Conservation (phyloP, 306 rosid genomes). For the Arachis hypogaea region DNA sequence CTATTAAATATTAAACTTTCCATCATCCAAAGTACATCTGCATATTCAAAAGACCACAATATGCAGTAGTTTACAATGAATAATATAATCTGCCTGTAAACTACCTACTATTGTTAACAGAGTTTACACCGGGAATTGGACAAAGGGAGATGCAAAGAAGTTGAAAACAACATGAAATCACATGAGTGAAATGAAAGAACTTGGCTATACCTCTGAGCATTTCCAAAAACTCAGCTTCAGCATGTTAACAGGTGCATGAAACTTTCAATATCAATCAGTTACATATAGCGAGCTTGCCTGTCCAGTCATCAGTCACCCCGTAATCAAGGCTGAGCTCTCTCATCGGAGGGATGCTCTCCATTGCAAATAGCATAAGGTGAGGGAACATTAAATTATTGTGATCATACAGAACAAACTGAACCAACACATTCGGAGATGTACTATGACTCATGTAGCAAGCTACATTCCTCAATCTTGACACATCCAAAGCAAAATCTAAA, state of each 20-base stretch:
- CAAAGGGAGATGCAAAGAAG: not conserved
- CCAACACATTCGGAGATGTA: slow-evolving; percentile 76
- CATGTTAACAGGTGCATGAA: slow-evolving; percentile 40
- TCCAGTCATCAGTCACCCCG: slow-evolving; percentile 80
- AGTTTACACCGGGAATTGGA: slow-evolving; percentile 14
- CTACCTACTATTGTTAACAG: not conserved
- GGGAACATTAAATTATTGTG: slow-evolving; percentile 92
- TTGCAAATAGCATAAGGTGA: slow-evolving; percentile 88
- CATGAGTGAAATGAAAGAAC: slow-evolving; percentile 18
- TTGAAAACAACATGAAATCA: not conserved
- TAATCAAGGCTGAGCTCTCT: slow-evolving; percentile 98
- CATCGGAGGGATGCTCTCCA: slow-evolving; percentile 97
- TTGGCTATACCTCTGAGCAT: slow-evolving; percentile 50
- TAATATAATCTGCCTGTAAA: slow-evolving; percentile 2
- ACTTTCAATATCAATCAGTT: slow-evolving; percentile 54
- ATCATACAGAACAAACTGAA: slow-evolving; percentile 85
- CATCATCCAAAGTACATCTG: slow-evolving; percentile 4
- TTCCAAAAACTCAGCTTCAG: slow-evolving; percentile 49
- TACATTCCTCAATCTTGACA: slow-evolving; percentile 91
- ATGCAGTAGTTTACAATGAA: slow-evolving; percentile 22
- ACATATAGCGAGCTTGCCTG: slow-evolving; percentile 75
- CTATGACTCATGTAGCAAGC: slow-evolving; percentile 97
- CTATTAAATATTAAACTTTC: slow-evolving; percentile 28
- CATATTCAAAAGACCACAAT: slow-evolving; percentile 4
- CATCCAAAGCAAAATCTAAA: slow-evolving; percentile 89